Evolutionary conservation across 441 rosid genomes (phyloP), one percentile per base, ranked within the genome.

Genomic region (Adansonia gregorii): DNA sequence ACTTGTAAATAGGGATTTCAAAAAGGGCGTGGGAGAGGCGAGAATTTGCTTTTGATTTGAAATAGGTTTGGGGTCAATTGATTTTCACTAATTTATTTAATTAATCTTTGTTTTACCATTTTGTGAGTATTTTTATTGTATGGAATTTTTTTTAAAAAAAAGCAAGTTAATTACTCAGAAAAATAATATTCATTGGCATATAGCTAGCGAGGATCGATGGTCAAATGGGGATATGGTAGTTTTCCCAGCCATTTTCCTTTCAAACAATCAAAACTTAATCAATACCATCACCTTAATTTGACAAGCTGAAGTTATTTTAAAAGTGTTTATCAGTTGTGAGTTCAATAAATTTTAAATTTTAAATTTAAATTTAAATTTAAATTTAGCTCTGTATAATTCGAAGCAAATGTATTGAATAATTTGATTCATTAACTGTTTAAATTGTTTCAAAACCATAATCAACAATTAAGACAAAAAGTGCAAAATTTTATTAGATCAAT

Each of bases 31-130:
- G 63, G 74, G 46, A 14, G 17, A 24, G 67, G 27, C 17, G 12
- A 61, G 67, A 51, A 70, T 88, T 76, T 82, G 87, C 79, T 51
- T 82, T 75, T 81, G 83, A 74, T 76, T 76, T 67, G 67, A 76
- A 73, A 73, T 77, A 76, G 82, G 74, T 72, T 75, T 10, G 58
- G 64, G 74, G 58, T 74, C 70, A 77, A 77, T 78, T 76, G 52
- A 70, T 79, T 82, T 70, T 67, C 75, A 22, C 80, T 80, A 31
- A 71, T 76, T 71, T 8, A 19, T 19, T 79, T 77, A n/a, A 67
- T 78, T 43, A n/a, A 67, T 79, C 49, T 65, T 20, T 65, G 9
- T 46, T 71, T 15, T 56, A 82, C 20, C 55, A 74, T 74, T 75
- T 74, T 76, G 78, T 81, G 76, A 79, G 78, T 78, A 67, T 64